A percentile compares a stretch with the other conserved stretches of the same genome.
These are phyloP conservation scores for Fusarium oligoseptatum DNA, from an alignment of 2,329 filamentous ascomycete genomes.

Conservation along the genomic window DNA sequence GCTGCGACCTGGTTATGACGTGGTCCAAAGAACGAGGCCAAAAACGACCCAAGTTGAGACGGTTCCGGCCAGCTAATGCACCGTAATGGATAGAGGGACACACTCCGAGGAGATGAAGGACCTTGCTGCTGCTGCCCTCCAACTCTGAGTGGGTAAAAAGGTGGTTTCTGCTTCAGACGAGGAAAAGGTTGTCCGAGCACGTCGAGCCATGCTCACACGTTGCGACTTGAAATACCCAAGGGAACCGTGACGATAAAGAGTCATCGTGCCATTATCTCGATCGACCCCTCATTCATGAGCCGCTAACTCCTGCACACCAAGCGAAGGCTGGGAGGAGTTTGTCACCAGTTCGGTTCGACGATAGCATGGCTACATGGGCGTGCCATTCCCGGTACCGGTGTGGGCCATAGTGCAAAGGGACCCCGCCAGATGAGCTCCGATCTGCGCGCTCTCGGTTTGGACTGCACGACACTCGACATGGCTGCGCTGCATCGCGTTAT, in stretches of 20 bases:
- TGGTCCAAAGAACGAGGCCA: slow-evolving; percentile 42
- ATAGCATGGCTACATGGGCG: not conserved
- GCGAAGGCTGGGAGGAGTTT: slow-evolving; percentile 7
- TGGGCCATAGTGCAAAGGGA: slow-evolving; percentile 18
- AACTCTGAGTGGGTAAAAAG: not conserved
- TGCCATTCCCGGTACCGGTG: slow-evolving; percentile 2
- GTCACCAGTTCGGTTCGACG: slow-evolving; percentile 8
- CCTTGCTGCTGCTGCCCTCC: not conserved
- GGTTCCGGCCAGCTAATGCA: slow-evolving; percentile 35
- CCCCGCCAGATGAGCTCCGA: not conserved
- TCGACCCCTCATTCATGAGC: slow-evolving; percentile 14
- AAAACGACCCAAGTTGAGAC: slow-evolving; percentile 17
- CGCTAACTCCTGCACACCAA: slow-evolving; percentile 19
- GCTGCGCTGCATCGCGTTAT: slow-evolving; percentile 12
- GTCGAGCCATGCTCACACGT: slow-evolving; percentile 4
- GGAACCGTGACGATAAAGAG: slow-evolving; percentile 6
- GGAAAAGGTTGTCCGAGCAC: not conserved
- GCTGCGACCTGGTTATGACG: slow-evolving; percentile 43
- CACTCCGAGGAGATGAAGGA: slow-evolving; percentile 3
- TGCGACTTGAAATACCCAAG: not conserved
- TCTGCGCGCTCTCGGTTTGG: not conserved
- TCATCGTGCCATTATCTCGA: slow-evolving; percentile 21
- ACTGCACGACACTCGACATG: slow-evolving; percentile 6
- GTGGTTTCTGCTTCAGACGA: not conserved
- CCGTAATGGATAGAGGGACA: slow-evolving; percentile 20